Evolutionary conservation across 495 filamentous ascomycete species (phyloP).

Genomic region (Hypoxylon trugodes): DNA sequence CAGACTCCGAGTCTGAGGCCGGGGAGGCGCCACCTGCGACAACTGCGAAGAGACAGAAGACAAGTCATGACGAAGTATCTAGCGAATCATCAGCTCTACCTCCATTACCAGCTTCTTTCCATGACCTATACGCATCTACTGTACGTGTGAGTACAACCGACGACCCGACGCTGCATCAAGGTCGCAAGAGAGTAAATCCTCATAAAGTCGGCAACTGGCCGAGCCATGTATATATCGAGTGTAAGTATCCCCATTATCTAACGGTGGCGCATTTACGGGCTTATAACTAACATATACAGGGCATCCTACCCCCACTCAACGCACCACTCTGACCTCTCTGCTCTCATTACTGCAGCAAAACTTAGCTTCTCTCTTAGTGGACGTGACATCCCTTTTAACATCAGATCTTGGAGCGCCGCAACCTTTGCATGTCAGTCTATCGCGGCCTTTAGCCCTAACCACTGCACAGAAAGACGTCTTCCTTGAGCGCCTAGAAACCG

Average conservation of each 20-base stretch:
- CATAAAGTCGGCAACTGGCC: conserved; percentile 94
- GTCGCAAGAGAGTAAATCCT: conserved; percentile 79
- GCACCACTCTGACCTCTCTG: conserved; percentile 61
- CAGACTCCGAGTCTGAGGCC: conserved; percentile 58
- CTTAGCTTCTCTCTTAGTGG: conserved; percentile 24
- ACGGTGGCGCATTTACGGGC: conserved; percentile 8
- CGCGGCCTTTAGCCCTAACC: conserved; percentile 72
- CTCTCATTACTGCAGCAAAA: conserved; percentile 50
- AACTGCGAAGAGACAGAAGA: conserved; percentile 41
- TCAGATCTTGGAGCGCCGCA: conserved; percentile 80
- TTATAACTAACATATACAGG: conserved; percentile 60
- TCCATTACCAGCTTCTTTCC: conserved; percentile 82
- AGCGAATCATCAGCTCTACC: conserved; percentile 62
- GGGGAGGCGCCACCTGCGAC: conserved; percentile 24
- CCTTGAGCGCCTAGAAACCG: conserved; percentile 52
- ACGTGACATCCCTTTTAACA: conserved; percentile 69
- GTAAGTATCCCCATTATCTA: conserved; percentile 60
- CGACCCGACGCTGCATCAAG: conserved; percentile 84
- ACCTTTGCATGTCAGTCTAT: conserved; percentile 91
- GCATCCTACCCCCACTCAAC: conserved; percentile 70
- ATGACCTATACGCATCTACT: conserved; percentile 87
- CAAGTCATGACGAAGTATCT: conserved; percentile 33
- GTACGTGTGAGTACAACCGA: conserved; percentile 78
- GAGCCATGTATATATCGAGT: conserved; percentile 91
- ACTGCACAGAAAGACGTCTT: conserved; percentile 73